A percentile compares a stretch with the other conserved stretches of the same genome.
These are phyloP conservation scores for Arachnomyces sp. DNA, from an alignment of 2,329 filamentous ascomycete genomes.

Conservation along the genomic window DNA sequence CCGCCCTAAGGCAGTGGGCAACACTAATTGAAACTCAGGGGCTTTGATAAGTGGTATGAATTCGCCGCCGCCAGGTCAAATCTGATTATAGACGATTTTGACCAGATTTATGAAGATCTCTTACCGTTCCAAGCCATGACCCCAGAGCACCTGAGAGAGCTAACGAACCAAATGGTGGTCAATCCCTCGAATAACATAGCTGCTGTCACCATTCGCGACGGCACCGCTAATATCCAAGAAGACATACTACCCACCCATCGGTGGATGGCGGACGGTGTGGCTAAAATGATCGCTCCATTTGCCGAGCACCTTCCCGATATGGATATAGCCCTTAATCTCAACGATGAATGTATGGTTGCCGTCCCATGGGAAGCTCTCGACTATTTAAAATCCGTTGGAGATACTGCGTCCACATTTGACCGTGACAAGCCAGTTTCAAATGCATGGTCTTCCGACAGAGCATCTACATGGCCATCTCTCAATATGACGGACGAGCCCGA, in stretches of 20 bases:
- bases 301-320: slow-evolving; percentile 51
- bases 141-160: slow-evolving; percentile 43
- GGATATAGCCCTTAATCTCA: slow-evolving; percentile 56
- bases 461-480: slow-evolving; percentile 29
- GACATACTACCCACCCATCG: slow-evolving; percentile 47
- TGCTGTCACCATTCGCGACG: slow-evolving; percentile 48
- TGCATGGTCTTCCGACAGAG: slow-evolving; percentile 31
- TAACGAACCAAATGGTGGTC: slow-evolving; percentile 46
- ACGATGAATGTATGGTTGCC: slow-evolving; percentile 51
- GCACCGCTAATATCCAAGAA: slow-evolving; percentile 41
- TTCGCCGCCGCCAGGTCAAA: slow-evolving; percentile 46
- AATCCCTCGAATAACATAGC: slow-evolving; percentile 49
- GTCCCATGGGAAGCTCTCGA: slow-evolving; percentile 42
- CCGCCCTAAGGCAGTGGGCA: slow-evolving; percentile 6
- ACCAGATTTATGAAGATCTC: slow-evolving; percentile 50
- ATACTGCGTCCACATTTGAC: slow-evolving; percentile 5
- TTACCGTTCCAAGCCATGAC: slow-evolving; percentile 47
- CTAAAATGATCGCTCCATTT: slow-evolving; percentile 47
- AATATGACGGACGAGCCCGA: slow-evolving; percentile 24
- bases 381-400: slow-evolving; percentile 25
- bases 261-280: slow-evolving; percentile 51
- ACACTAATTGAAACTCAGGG: slow-evolving; percentile 17
- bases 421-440: slow-evolving; percentile 12
- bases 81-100: slow-evolving; percentile 48
- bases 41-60: slow-evolving; percentile 53